These are phyloP conservation scores for Aschersonia sp. DNA, from an alignment of 2,329 filamentous ascomycete species.

Conservation along the genomic window DNA sequence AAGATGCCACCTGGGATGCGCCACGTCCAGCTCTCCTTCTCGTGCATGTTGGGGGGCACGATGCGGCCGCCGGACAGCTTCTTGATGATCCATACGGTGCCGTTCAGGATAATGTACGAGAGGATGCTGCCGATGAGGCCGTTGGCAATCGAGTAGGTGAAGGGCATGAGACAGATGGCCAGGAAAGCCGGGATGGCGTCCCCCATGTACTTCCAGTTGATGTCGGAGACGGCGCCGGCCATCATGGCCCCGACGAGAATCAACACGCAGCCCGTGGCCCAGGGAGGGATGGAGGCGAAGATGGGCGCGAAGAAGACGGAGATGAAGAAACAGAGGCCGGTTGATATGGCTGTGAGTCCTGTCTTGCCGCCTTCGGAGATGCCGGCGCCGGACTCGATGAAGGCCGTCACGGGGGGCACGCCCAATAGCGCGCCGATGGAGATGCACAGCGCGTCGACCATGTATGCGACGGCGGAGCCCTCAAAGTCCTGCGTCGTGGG, in stretches of 20 bases:
- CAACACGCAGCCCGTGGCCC: slow-evolving; percentile 81
- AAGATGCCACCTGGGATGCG: slow-evolving; percentile 60
- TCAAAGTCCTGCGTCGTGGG: slow-evolving; percentile 78
- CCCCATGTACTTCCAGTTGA: slow-evolving; percentile 81
- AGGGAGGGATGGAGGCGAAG: slow-evolving; percentile 77
- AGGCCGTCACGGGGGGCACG: slow-evolving; percentile 69
- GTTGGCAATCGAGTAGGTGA: slow-evolving; percentile 80
- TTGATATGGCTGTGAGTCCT: slow-evolving; percentile 66
- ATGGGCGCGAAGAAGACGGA: slow-evolving; percentile 83
- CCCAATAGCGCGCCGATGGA: slow-evolving; percentile 70
- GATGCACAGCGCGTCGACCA: slow-evolving; percentile 66
- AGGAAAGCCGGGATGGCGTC: slow-evolving; percentile 77
- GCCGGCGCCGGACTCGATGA: slow-evolving; percentile 78
- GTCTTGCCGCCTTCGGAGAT: slow-evolving; percentile 81
- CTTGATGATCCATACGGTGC: slow-evolving; percentile 53
- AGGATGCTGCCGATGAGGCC: slow-evolving; percentile 71
- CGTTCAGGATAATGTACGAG: slow-evolving; percentile 66
- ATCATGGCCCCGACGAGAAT: slow-evolving; percentile 82
- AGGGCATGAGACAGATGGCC: slow-evolving; percentile 75
- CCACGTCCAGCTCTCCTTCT: slow-evolving; percentile 72
- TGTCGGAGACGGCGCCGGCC: slow-evolving; percentile 62
- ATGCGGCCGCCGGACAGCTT: slow-evolving; percentile 53
- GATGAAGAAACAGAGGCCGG: slow-evolving; percentile 75
- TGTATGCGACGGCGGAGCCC: slow-evolving; percentile 69
- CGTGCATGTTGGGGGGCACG: slow-evolving; percentile 58